Evolutionary conservation across 2,329 filamentous ascomycete genomes (phyloP).

Genomic region (Penicillium corylophilum): DNA sequence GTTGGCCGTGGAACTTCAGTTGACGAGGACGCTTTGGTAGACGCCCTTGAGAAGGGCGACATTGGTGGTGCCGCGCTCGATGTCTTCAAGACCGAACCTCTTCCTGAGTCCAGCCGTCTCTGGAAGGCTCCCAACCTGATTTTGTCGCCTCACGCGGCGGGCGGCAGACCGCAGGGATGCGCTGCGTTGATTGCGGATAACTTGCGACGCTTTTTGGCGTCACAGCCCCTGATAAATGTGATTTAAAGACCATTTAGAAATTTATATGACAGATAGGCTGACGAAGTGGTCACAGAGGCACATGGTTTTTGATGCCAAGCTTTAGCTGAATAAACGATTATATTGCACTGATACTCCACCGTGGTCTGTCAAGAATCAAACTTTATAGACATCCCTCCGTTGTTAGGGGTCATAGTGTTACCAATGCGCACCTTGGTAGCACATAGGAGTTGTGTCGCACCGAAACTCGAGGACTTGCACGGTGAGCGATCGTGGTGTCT

Average conservation of each 20-base stretch:
- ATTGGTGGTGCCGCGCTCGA: conserved; percentile 23
- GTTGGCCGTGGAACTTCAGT: conserved; percentile 23
- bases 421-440: not conserved
- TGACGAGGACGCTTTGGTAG: conserved; percentile 22
- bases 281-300: not conserved
- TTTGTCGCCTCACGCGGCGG: conserved; percentile 24
- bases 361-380: not conserved
- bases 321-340: not conserved
- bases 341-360: not conserved
- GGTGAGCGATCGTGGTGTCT: not conserved
- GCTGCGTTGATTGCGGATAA: conserved; percentile 63
- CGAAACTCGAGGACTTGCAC: not conserved
- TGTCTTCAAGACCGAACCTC: conserved; percentile 23
- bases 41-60: conserved; percentile 21
- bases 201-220: conserved; percentile 58
- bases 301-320: not conserved
- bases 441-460: not conserved
- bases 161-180: conserved; percentile 56
- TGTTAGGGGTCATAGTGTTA: not conserved
- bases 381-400: no score
- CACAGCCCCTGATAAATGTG: conserved; percentile 59
- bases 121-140: conserved; percentile 24
- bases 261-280: not conserved
- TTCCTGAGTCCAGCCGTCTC: conserved; percentile 20
- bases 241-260: conserved; percentile 32